A percentile compares a stretch with the other conserved stretches of the same genome.
Conservation (phyloP, 2,329 filamentous ascomycete genomes). For the Fusarium fujikuroi region DNA sequence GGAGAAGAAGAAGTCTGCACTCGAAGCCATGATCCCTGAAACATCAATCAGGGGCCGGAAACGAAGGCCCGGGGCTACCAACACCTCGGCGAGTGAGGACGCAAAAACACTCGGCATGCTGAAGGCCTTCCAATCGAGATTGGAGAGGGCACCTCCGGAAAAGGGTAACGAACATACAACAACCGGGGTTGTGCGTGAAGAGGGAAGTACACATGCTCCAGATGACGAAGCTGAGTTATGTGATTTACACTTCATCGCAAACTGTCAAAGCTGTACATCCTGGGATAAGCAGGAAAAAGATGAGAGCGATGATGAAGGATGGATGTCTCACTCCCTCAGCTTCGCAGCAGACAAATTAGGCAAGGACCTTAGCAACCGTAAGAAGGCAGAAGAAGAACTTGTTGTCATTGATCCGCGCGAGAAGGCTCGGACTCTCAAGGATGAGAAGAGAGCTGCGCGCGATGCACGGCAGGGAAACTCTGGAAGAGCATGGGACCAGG, state of each 20-base stretch:
- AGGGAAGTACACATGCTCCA: constrained; percentile 34
- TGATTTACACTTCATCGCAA: constrained; percentile 94
- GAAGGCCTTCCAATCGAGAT: constrained; percentile 80
- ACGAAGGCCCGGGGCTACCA: constrained; percentile 68
- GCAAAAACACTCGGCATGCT: constrained; percentile 75
- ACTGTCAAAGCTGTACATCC: constrained; percentile 89
- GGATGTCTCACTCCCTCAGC: constrained; percentile 86
- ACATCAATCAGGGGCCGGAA: constrained; percentile 78
- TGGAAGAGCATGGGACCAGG: constrained; percentile 67
- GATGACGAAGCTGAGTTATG: constrained; percentile 82
- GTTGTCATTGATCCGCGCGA: constrained; percentile 93
- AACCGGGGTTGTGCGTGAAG: constrained; percentile 41
- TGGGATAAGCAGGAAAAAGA: constrained; percentile 77
- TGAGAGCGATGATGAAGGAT: constrained; percentile 73
- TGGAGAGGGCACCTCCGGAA: constrained; percentile 66
- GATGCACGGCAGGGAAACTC: constrained; percentile 64
- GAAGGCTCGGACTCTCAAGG: constrained; percentile 77
- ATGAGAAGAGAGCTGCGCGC: constrained; percentile 69
- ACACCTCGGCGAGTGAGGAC: constrained; percentile 65
- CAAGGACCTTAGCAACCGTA: constrained; percentile 90
- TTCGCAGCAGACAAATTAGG: constrained; percentile 92
- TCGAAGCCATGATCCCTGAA: constrained; percentile 79
- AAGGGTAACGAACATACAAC: constrained; percentile 45
- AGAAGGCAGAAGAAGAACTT: constrained; percentile 89
- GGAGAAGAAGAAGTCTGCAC: constrained; percentile 71